These are phyloP conservation scores for Russula vinacea DNA, from an alignment of 768 basidiomycete species.

Conservation along the genomic window DNA sequence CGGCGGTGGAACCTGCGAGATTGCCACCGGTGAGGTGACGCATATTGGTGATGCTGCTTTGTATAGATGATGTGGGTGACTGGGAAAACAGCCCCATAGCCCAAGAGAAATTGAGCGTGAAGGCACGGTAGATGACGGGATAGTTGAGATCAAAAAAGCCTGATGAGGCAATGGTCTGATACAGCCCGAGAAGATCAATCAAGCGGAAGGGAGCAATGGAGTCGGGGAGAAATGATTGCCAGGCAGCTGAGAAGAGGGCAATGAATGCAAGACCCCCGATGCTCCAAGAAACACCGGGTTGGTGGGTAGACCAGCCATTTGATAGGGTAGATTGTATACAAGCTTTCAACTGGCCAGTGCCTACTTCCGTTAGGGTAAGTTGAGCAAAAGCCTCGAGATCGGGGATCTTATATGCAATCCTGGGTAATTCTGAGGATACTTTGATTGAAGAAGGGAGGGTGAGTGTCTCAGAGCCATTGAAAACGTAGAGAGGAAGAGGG, in stretches of 20 bases:
- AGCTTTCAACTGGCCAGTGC: constrained; percentile 71
- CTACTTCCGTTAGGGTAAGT: constrained; percentile 64
- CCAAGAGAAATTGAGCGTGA: constrained; percentile 87
- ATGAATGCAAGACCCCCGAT: constrained; percentile 64
- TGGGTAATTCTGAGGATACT: constrained; percentile 58
- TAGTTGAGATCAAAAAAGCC: constrained; percentile 84
- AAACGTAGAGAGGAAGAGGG: constrained; percentile 78
- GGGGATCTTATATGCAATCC: constrained; percentile 81
- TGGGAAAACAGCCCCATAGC: constrained; percentile 68
- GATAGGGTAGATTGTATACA: constrained; percentile 90
- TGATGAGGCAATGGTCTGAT: constrained; percentile 79
- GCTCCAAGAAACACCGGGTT: constrained; percentile 72
- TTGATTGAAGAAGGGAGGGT: constrained; percentile 58
- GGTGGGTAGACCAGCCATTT: constrained; percentile 84
- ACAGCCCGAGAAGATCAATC: constrained; percentile 77
- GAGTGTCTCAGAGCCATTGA: constrained; percentile 75
- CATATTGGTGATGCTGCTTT: constrained; percentile 77
- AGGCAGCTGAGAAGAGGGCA: constrained; percentile 52
- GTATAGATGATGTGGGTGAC: constrained; percentile 56
- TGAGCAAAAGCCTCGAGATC: constrained; percentile 90
- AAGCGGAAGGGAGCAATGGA: constrained; percentile 70
- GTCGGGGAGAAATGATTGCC: constrained; percentile 54
- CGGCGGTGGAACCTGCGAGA: constrained; percentile 56
- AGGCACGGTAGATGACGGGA: constrained; percentile 77
- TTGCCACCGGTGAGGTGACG: constrained; percentile 78